A percentile compares a stretch with the other conserved stretches of the same genome.
Conservation (phyloP, 2,329 filamentous ascomycete genomes). For the Penicillium sp. region DNA sequence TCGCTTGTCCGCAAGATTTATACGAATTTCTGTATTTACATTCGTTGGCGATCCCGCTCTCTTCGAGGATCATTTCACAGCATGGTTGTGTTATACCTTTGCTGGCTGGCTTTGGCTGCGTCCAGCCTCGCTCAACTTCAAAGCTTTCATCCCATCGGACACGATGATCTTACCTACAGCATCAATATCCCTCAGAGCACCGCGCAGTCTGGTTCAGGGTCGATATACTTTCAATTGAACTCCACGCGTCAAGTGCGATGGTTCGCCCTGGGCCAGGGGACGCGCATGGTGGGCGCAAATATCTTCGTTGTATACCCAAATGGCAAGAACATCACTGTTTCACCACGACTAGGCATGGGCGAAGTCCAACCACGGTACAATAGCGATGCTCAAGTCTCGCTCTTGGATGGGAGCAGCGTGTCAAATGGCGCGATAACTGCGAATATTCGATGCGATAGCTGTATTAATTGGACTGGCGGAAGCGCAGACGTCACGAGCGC, state of each 20-base stretch:
- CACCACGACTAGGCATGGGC: conserved; percentile 58
- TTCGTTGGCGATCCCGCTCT: background rate
- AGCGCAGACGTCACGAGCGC: conserved; percentile 25
- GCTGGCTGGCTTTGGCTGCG: conserved; percentile 12
- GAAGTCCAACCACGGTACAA: conserved; percentile 58
- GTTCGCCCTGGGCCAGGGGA: conserved; percentile 65
- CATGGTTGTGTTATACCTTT: conserved; percentile 13
- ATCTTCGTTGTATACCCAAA: conserved; percentile 68
- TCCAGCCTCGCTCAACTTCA: conserved; percentile 24
- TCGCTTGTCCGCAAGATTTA: background rate
- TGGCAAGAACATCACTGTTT: conserved; percentile 65
- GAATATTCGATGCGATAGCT: conserved; percentile 57
- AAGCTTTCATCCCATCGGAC: conserved; percentile 29
- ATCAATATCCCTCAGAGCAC: conserved; percentile 62
- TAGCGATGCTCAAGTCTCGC: conserved; percentile 53
- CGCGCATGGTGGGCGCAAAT: conserved; percentile 61
- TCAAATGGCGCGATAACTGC: conserved; percentile 61
- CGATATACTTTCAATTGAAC: conserved; percentile 67
- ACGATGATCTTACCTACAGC: conserved; percentile 48
- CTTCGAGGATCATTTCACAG: background rate
- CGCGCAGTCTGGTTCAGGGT: conserved; percentile 57
- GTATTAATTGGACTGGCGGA: conserved; percentile 33
- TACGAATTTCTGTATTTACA: background rate
- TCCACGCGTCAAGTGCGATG: conserved; percentile 53
- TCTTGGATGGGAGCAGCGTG: conserved; percentile 67